Percentiles rank a stretch among this genome's conserved stretches.
phyloP scores from a whole-genome alignment of 345 rosid genomes.

The Rhodamnia rubescens region DNA sequence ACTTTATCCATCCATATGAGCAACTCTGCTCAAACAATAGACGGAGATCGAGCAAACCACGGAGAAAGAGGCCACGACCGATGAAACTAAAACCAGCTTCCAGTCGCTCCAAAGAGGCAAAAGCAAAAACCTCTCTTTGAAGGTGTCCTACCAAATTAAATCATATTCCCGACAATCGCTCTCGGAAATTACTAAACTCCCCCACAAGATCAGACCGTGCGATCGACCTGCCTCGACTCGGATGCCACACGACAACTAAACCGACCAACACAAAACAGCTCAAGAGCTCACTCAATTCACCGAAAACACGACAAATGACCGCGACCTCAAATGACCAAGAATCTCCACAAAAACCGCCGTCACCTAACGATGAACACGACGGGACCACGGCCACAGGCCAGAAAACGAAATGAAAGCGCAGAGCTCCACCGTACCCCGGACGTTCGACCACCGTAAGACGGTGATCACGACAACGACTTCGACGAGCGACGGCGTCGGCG shows the following conservation, averaged over 20 bases:
- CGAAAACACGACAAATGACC: not conserved
- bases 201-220: not conserved
- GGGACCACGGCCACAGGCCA: not conserved
- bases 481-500: not conserved
- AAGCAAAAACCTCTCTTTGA: not conserved
- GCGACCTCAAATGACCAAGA: not conserved
- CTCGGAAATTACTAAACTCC: not conserved
- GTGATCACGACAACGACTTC: not conserved
- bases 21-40: not conserved
- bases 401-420: not conserved
- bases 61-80: not conserved
- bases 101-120: not conserved
- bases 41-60: not conserved
- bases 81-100: not conserved
- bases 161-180: not conserved
- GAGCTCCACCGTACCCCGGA: not conserved
- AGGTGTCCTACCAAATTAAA: not conserved
- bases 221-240: not conserved
- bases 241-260: not conserved
- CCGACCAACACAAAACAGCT: not conserved
- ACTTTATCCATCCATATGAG: not conserved
- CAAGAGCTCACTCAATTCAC: not conserved
- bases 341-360: not conserved
- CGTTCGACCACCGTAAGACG: not conserved
- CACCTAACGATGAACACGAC: not conserved